phyloP scores from a whole-genome alignment of 2,329 filamentous ascomycete genomes.

The Periglandula ipomoeae region DNA sequence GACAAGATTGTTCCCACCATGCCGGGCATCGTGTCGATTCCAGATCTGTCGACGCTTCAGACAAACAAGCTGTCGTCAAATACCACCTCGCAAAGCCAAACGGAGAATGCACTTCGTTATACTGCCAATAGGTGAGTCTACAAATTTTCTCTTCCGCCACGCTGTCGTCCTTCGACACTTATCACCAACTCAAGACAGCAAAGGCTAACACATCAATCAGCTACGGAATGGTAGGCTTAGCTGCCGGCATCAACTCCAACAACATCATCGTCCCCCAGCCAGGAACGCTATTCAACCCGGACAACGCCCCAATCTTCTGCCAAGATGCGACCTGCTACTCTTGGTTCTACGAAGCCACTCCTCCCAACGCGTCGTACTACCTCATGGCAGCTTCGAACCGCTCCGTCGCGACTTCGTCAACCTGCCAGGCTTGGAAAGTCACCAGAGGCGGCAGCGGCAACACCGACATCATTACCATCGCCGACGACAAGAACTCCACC shows the following conservation, averaged over 20 bases:
- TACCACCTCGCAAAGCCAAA: constrained; percentile 6
- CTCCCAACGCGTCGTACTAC: constrained; percentile 10
- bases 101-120: constrained; percentile 27
- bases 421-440: constrained; percentile 23
- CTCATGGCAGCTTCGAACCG: constrained; percentile 22
- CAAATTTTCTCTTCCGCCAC: neutral
- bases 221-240: constrained; percentile 29
- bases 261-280: constrained; percentile 16
- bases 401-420: constrained; percentile 19
- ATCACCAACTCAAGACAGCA: no score
- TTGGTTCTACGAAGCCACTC: constrained; percentile 27
- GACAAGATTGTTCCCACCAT: constrained; percentile 21
- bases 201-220: constrained; percentile 13
- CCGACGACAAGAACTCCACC: constrained; percentile 13
- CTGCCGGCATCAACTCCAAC: constrained; percentile 13
- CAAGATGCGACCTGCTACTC: constrained; percentile 23
- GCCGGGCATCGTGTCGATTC: constrained; percentile 25
- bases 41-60: constrained; percentile 27
- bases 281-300: constrained; percentile 21
- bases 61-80: constrained; percentile 17
- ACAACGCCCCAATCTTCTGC: constrained; percentile 22
- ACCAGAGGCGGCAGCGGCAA: constrained; percentile 22
- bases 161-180: no score
- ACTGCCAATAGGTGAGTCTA: constrained; percentile 29
- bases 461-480: constrained; percentile 17